These are phyloP conservation scores for Penicillium diatomitis DNA, from an alignment of 495 filamentous ascomycete species.

Conservation along the genomic window DNA sequence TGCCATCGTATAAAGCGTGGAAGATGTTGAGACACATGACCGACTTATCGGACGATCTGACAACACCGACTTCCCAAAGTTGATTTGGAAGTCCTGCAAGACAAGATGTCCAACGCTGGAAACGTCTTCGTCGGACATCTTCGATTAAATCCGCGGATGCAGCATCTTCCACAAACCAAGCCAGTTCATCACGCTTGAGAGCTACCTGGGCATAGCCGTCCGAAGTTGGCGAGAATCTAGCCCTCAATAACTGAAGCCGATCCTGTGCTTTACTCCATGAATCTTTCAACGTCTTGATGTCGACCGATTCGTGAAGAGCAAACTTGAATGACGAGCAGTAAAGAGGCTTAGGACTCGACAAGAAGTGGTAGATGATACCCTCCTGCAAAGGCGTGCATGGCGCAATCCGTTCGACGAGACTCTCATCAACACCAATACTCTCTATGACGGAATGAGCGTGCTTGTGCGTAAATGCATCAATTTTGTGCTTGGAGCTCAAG, in stretches of 20 bases:
- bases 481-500: conserved; percentile 41
- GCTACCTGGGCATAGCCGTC: conserved; percentile 68
- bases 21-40: conserved; percentile 59
- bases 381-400: conserved; percentile 75
- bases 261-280: conserved; percentile 44
- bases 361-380: conserved; percentile 66
- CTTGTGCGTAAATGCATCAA: conserved; percentile 49
- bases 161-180: conserved; percentile 35
- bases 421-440: conserved; percentile 29
- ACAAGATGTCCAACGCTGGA: conserved; percentile 32
- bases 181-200: conserved; percentile 32
- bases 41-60: conserved; percentile 16
- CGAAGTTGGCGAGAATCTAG: conserved; percentile 52
- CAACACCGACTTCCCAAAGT: conserved; percentile 38
- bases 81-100: conserved; percentile 17
- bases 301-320: conserved; percentile 30
- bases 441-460: conserved; percentile 39
- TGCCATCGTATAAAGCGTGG: conserved; percentile 85
- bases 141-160: conserved; percentile 20
- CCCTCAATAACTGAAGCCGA: conserved; percentile 52
- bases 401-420: conserved; percentile 56
- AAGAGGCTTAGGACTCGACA: conserved; percentile 39
- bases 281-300: conserved; percentile 30
- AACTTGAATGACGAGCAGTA: conserved; percentile 69
- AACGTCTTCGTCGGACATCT: conserved; percentile 13